A percentile compares a stretch with the other conserved stretches of the same genome.
Evolutionary conservation across 1,284 basidiomycete genomes (phyloP).

Genomic region (Ustilago nuda): DNA sequence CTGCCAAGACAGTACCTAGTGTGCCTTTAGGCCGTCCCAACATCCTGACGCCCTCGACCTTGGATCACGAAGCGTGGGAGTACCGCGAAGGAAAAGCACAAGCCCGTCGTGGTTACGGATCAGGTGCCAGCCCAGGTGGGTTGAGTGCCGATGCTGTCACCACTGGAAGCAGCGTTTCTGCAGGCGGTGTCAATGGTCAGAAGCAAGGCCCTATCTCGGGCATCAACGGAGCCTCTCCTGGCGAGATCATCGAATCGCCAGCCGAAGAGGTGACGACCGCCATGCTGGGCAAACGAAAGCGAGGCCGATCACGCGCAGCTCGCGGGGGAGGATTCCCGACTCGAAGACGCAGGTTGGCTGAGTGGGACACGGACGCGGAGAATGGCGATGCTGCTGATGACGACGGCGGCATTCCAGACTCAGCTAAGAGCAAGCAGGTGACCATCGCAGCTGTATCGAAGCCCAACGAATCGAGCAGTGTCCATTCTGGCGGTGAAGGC

Average conservation of each 20-base stretch:
- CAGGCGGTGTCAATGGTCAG: constrained; percentile 27
- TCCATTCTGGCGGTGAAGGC: constrained; percentile 42
- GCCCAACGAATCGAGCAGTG: constrained; percentile 32
- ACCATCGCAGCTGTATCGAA: constrained; percentile 27
- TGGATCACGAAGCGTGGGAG: constrained; percentile 56
- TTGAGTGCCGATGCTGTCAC: constrained; percentile 38
- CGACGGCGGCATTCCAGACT: constrained; percentile 15
- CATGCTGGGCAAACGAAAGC: constrained; percentile 51
- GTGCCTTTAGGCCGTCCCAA: constrained; percentile 32
- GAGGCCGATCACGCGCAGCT: constrained; percentile 42
- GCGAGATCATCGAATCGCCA: constrained; percentile 47
- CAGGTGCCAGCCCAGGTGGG: constrained; percentile 42
- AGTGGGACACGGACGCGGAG: constrained; percentile 52
- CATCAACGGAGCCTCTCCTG: constrained; percentile 35
- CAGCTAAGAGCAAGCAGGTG: constrained; percentile 46
- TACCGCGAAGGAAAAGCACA: constrained; percentile 59
- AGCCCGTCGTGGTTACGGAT: constrained; percentile 44
- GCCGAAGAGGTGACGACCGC: constrained; percentile 46
- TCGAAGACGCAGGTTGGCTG: constrained; percentile 31
- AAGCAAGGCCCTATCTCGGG: constrained; percentile 21
- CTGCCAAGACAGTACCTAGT: constrained; percentile 14
- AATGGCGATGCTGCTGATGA: constrained; percentile 38
- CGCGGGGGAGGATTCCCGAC: constrained; percentile 36
- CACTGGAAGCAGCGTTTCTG: constrained; percentile 44
- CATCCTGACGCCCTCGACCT: constrained; percentile 43